Evolutionary conservation across 1,139 yeast genomes (phyloP).

Genomic region (Saccharomyces pastorianus): DNA sequence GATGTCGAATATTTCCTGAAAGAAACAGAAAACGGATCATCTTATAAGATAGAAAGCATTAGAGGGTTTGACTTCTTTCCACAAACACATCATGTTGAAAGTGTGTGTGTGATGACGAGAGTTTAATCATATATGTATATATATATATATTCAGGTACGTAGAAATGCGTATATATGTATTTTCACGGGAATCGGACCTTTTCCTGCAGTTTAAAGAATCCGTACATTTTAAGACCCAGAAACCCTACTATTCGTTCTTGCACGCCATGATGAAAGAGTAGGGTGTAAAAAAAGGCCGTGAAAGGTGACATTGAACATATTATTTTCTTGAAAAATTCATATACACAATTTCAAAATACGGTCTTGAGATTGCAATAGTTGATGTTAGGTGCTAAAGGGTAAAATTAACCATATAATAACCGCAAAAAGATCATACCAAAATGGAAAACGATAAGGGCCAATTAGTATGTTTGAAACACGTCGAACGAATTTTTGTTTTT

Average conservation of each 20-base stretch:
- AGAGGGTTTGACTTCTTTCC: conserved; percentile 97
- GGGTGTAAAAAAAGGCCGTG: background rate
- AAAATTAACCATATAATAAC: background rate
- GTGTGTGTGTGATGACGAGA: conserved; percentile 71
- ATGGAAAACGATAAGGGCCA: conserved; percentile 99
- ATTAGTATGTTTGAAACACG: conserved; percentile 56
- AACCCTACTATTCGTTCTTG: too few species aligned
- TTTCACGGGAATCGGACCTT: background rate
- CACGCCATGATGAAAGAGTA: too few species aligned
- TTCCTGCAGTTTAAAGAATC: background rate
- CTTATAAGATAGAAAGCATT: conserved; percentile 67
- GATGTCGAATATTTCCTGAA: conserved; percentile 78
- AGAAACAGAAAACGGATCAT: conserved; percentile 52
- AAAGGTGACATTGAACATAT: background rate
- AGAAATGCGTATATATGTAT: background rate
- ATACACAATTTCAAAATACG: background rate
- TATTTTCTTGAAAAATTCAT: background rate
- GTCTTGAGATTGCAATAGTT: background rate
- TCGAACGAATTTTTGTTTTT: background rate
- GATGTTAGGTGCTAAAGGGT: background rate
- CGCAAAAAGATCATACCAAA: conserved; percentile 34
- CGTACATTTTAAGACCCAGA: background rate
- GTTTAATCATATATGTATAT: conserved; percentile 9
- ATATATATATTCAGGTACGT: background rate
- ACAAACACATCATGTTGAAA: conserved; percentile 94